Evolutionary conservation across 164 flowering plant genomes (phyloP).

Genomic region (Platanus orientalis): DNA sequence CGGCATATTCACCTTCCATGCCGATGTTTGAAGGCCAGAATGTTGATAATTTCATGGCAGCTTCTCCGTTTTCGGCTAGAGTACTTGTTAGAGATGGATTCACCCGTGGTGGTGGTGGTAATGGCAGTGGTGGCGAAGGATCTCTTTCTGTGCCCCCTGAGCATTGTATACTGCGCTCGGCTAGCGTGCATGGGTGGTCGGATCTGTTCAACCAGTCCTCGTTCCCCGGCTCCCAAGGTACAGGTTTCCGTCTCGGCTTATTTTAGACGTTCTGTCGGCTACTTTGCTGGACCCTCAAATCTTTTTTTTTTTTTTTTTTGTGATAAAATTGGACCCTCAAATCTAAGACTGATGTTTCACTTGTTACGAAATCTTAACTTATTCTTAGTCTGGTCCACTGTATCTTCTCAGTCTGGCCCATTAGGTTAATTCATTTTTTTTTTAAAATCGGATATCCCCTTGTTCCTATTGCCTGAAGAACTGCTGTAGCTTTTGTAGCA

Average conservation of each 20-base stretch:
- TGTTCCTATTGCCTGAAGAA: too few species aligned
- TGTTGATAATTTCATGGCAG: conserved; percentile 31
- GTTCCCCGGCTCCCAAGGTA: conserved; percentile 53
- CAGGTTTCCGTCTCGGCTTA: neutral
- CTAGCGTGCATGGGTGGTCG: conserved; percentile 85
- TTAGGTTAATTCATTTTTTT: too few species aligned
- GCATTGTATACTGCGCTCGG: conserved; percentile 74
- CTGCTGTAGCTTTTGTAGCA: too few species aligned
- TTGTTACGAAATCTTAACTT: too few species aligned
- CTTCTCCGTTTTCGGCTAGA: conserved; percentile 69
- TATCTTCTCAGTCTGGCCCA: too few species aligned
- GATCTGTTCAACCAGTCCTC: conserved; percentile 39
- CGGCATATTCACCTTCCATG: conserved; percentile 55
- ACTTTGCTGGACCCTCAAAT: too few species aligned
- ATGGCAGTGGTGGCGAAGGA: conserved; percentile 24
- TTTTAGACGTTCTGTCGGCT: neutral
- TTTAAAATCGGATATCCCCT: too few species aligned
- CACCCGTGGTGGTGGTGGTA: conserved; percentile 25
- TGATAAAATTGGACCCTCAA: too few species aligned
- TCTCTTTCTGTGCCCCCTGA: conserved; percentile 32
- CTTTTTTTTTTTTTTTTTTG: too few species aligned
- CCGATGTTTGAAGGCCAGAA: conserved; percentile 49
- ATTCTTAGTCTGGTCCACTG: too few species aligned
- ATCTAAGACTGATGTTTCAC: too few species aligned
- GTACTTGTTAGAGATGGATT: conserved; percentile 41